Conservation (phyloP, 2,329 filamentous ascomycete species). For the Claviceps sp. region DNA sequence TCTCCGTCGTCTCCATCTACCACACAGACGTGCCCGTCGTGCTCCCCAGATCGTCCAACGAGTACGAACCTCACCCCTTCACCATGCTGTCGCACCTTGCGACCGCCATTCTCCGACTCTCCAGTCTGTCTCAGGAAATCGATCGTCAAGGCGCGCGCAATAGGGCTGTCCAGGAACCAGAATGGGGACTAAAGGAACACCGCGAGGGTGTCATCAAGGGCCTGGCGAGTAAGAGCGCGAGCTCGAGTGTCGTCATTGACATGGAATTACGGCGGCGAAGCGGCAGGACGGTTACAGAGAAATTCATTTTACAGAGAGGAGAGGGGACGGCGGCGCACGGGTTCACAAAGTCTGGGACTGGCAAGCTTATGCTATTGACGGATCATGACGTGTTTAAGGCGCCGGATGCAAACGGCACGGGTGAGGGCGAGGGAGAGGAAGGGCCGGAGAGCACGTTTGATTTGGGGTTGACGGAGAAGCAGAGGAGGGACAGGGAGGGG, state of each 20-base stretch:
- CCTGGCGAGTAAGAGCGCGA: conserved; percentile 31
- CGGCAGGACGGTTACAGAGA: conserved; percentile 63
- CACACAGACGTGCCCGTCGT: conserved; percentile 63
- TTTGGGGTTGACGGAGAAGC: conserved; percentile 78
- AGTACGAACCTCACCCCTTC: conserved; percentile 56
- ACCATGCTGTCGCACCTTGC: conserved; percentile 69
- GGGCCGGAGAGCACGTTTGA: conserved; percentile 68
- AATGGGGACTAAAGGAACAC: conserved; percentile 65
- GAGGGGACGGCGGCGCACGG: conserved; percentile 6
- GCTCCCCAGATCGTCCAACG: conserved; percentile 27
- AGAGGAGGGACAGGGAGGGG: conserved; percentile 71
- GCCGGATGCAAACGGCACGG: conserved; percentile 21
- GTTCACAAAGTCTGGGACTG: conserved; percentile 11
- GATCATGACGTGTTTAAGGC: conserved; percentile 60
- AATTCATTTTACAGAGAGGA: conserved; percentile 34
- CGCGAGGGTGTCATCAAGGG: conserved; percentile 68
- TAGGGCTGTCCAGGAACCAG: conserved; percentile 59
- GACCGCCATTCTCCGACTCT: conserved; percentile 68
- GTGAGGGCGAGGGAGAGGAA: conserved; percentile 34
- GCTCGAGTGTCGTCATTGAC: conserved; percentile 52
- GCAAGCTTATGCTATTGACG: conserved; percentile 47
- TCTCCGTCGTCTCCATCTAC: conserved; percentile 67
- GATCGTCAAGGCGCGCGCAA: conserved; percentile 62
- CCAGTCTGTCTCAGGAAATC: conserved; percentile 61
- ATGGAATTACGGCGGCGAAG: conserved; percentile 80